phyloP scores from a whole-genome alignment of 2,329 filamentous ascomycete genomes.

The Sporothrix pallida region DNA sequence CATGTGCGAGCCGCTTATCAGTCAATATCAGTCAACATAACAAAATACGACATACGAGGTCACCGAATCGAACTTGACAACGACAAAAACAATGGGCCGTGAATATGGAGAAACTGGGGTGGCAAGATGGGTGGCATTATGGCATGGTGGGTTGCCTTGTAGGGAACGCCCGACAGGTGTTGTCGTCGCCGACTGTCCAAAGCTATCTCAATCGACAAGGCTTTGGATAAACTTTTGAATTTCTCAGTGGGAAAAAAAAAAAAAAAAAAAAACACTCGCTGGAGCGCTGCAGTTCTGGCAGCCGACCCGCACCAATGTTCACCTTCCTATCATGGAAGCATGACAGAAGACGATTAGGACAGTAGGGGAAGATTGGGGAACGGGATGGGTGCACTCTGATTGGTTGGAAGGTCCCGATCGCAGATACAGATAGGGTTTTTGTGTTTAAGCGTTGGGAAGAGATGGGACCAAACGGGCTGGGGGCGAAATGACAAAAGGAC shows the following conservation, averaged over 20 bases:
- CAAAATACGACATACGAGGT: not conserved
- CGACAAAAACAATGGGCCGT: not conserved
- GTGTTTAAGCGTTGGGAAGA: too few species aligned
- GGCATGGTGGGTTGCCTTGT: conserved; percentile 7
- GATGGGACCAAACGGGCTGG: too few species aligned
- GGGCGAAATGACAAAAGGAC: too few species aligned
- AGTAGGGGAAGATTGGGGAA: not conserved
- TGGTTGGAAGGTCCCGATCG: not conserved
- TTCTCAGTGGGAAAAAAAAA: not conserved
- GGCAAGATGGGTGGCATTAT: not conserved
- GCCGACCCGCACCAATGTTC: conserved; percentile 13
- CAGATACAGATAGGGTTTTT: conserved; percentile 18
- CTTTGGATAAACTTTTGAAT: not conserved
- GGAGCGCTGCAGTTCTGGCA: conserved; percentile 15
- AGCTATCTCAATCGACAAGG: not conserved
- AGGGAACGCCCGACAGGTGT: not conserved
- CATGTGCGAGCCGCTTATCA: conserved; percentile 1
- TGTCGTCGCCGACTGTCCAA: not conserved
- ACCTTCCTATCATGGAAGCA: conserved; percentile 31
- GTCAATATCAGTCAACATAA: not conserved
- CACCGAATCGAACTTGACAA: not conserved
- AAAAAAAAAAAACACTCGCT: too few species aligned
- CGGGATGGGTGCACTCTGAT: not conserved
- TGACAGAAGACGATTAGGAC: not conserved
- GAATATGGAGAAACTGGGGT: conserved; percentile 12